phyloP scores from a whole-genome alignment of 805 yeast genomes.

The Metschnikowia henanensis region DNA sequence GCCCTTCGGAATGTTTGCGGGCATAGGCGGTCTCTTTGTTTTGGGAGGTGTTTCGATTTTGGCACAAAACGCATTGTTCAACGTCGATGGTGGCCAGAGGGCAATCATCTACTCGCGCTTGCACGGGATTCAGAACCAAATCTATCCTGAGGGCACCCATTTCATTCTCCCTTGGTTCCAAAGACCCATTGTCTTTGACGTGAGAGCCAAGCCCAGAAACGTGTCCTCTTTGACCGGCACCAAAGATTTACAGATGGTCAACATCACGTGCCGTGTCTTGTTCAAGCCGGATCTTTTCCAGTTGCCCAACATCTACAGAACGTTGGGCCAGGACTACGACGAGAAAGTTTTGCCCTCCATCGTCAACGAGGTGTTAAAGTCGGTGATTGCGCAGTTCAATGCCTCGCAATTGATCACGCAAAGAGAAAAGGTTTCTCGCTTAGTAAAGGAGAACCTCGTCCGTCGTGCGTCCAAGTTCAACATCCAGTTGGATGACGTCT shows the following conservation, averaged over 20 bases:
- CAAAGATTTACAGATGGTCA: constrained; percentile 98
- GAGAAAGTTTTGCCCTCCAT: constrained; percentile 98
- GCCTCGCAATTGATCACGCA: constrained; percentile 99
- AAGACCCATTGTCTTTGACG: constrained; percentile 86
- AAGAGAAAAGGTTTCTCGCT: constrained; percentile 91
- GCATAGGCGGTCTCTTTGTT: constrained; percentile 40
- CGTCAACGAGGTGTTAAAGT: constrained; percentile 93
- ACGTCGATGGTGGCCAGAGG: constrained; percentile 98
- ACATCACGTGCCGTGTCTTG: constrained; percentile 96
- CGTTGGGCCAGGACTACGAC: constrained; percentile 92
- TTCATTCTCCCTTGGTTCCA: constrained; percentile 94
- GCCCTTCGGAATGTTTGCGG: constrained; percentile 41
- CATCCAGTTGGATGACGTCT: constrained; percentile 89
- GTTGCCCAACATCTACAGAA: constrained; percentile 84
- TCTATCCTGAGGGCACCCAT: constrained; percentile 94
- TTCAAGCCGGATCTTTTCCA: constrained; percentile 81
- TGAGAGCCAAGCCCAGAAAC: constrained; percentile 91
- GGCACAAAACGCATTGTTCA: constrained; percentile 39
- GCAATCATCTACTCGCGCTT: constrained; percentile 91
- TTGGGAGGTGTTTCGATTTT: constrained; percentile 42
- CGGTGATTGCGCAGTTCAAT: constrained; percentile 97
- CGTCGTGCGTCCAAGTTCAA: constrained; percentile 92
- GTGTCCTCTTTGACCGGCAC: constrained; percentile 96
- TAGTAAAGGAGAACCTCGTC: constrained; percentile 86
- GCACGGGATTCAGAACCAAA: constrained; percentile 78